A percentile compares a stretch with the other conserved stretches of the same genome.
These are phyloP conservation scores for Colletotrichum eremochloae DNA, from an alignment of 2,329 filamentous ascomycete genomes.

Conservation along the genomic window DNA sequence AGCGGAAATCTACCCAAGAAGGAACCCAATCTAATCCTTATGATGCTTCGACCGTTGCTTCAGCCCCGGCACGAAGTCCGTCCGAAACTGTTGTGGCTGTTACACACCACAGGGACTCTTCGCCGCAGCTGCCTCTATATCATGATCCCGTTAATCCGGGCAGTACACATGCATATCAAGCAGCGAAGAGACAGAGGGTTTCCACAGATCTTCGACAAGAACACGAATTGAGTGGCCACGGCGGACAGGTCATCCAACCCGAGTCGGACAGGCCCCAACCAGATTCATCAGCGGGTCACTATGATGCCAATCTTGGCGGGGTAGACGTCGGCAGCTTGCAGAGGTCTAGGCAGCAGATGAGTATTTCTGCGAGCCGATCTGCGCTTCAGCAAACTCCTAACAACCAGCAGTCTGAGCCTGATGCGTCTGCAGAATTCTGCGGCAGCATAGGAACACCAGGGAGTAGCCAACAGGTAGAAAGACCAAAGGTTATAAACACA, in stretches of 20 bases:
- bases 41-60: background rate
- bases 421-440: background rate
- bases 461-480: background rate
- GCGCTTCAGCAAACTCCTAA: background rate
- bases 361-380: slow-evolving; percentile 3
- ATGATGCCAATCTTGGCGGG: background rate
- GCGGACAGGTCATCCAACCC: background rate
- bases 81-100: background rate
- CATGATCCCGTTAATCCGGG: background rate
- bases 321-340: background rate
- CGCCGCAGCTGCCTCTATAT: background rate
- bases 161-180: background rate
- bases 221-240: background rate
- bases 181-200: slow-evolving; percentile 18
- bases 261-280: background rate
- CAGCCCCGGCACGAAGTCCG: background rate
- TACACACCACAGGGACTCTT: background rate
- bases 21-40: background rate
- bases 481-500: background rate
- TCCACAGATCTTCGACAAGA: slow-evolving; percentile 5
- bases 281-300: background rate
- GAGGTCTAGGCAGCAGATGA: slow-evolving; percentile 2
- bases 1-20: slow-evolving; percentile 13
- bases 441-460: background rate
- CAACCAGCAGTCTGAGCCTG: background rate